phyloP scores from a whole-genome alignment of 2,329 filamentous ascomycete species.

The Curvularia lunata region DNA sequence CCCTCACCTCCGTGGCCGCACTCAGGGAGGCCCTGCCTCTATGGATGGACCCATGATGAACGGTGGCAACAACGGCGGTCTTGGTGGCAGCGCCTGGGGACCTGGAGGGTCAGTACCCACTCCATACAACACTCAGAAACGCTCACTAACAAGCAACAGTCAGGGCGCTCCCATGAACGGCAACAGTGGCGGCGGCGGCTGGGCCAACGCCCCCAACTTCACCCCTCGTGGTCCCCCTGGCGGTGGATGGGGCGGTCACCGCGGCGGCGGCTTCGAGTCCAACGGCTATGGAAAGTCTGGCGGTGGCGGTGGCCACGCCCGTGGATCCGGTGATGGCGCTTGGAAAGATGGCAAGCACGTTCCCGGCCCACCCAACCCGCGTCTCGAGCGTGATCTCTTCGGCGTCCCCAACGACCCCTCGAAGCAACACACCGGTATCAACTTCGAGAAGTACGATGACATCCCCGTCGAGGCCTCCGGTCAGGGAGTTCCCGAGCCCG shows the following conservation, averaged over 20 bases:
- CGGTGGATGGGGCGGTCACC: slow-evolving; percentile 50
- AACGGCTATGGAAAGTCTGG: slow-evolving; percentile 66
- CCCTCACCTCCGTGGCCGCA: slow-evolving; percentile 73
- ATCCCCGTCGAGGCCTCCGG: slow-evolving; percentile 98
- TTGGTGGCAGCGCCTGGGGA: slow-evolving; percentile 70
- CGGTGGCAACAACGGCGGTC: slow-evolving; percentile 61
- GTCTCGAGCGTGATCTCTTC: slow-evolving; percentile 94
- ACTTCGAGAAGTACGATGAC: slow-evolving; percentile 99
- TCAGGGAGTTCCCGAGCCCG: slow-evolving; percentile 88
- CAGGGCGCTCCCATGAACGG: slow-evolving; percentile 55
- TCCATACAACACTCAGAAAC: background rate
- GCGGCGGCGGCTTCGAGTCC: slow-evolving; percentile 63
- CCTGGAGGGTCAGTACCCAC: slow-evolving; percentile 32
- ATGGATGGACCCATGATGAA: slow-evolving; percentile 59
- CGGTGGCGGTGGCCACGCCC: slow-evolving; percentile 62
- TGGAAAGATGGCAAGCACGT: slow-evolving; percentile 98
- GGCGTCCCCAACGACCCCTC: slow-evolving; percentile 87
- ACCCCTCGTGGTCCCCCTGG: slow-evolving; percentile 53
- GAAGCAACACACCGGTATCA: slow-evolving; percentile 98
- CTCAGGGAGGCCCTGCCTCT: slow-evolving; percentile 44
- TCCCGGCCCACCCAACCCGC: slow-evolving; percentile 84
- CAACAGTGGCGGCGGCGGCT: slow-evolving; percentile 66
- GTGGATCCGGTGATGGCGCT: slow-evolving; percentile 91
- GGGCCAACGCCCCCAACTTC: slow-evolving; percentile 65
- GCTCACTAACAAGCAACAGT: slow-evolving; percentile 32